Evolutionary conservation across 164 flowering plant genomes (phyloP).

Genomic region (Dillenia turbinata): DNA sequence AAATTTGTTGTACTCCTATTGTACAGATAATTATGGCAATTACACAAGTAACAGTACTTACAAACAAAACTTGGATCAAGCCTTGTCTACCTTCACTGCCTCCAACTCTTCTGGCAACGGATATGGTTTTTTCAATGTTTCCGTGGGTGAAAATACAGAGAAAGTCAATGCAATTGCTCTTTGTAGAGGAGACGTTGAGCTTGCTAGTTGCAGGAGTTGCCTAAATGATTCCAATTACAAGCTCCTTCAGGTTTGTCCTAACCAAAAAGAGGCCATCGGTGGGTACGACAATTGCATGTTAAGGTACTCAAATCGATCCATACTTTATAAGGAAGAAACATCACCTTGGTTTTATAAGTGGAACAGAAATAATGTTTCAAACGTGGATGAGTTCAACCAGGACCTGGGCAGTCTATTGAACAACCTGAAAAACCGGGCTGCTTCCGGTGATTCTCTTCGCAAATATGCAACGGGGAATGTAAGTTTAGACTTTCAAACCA

Average conservation of each 20-base stretch:
- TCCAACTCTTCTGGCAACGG: no score
- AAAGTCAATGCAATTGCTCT: conserved; percentile 23
- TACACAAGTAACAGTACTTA: no score
- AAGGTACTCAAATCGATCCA: conserved; percentile 21
- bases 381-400: background rate
- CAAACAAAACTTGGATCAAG: no score
- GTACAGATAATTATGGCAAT: no score
- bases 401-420: conserved; percentile 3
- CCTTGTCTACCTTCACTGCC: no score
- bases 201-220: conserved; percentile 20
- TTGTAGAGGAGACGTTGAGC: conserved; percentile 29
- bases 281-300: conserved; percentile 31
- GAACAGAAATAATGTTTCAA: background rate
- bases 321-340: background rate
- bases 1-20: no score
- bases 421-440: conserved; percentile 5
- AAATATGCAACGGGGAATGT: conserved; percentile 4
- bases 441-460: conserved; percentile 5
- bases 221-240: background rate
- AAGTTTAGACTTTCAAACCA: background rate
- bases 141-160: conserved; percentile 4
- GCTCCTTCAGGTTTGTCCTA: conserved; percentile 12
- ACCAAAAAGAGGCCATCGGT: conserved; percentile 16
- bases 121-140: no score
- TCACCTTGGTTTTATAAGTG: background rate